Base-by-base conservation (phyloP, 805 yeast species). In the Tetrapisispora pingtungensis region DNA sequence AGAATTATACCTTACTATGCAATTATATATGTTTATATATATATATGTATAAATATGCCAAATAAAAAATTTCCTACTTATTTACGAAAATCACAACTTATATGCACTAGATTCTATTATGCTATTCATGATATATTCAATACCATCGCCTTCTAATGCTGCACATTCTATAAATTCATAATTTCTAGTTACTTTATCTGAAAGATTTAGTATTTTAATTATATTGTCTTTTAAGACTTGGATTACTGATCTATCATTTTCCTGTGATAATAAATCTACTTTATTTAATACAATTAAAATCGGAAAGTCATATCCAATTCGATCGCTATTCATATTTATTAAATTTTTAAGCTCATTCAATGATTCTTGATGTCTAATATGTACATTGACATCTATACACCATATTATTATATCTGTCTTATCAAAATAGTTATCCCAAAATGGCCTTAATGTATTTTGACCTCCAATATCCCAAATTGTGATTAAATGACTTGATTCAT, bases 361-460 rank as follows among this genome's bases (percentile, higher is more conserved):
- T 50, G 83, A 81, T 64, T 84, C 94, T 8, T 64, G 56, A 22
- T 86, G 64, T 42, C 96, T 65, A 40, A 76, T 78, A 24, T 75
- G 58, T 18, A 81, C 61, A 37, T 56, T 54, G 2, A 78, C 72
- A 62, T 90, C 97, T 6, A 90, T 73, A 18, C 89, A 95, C 96
- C 96, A 89, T 12, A 89, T 63, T 15, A 89, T 67, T 6, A 78
- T 76, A 53, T 89, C 89, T 0, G 84, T 78, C 53, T 77, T 78
- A 51, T 88, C 96, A 57, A 84, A 89, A 62, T 90, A 89, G 64
- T 89, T 90, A 54, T 84, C 79, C 97, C 97, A 89, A 70, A 88
- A 88, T 15, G 89, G 80, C 39, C 97, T 67, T 35, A 89, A 68
- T 1, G 90, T 74, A 37, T 73, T 66, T 61, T 89, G 97, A 1